These are phyloP conservation scores for Fusarium sp. DNA, from an alignment of 2,329 filamentous ascomycete species.

Conservation along the genomic window DNA sequence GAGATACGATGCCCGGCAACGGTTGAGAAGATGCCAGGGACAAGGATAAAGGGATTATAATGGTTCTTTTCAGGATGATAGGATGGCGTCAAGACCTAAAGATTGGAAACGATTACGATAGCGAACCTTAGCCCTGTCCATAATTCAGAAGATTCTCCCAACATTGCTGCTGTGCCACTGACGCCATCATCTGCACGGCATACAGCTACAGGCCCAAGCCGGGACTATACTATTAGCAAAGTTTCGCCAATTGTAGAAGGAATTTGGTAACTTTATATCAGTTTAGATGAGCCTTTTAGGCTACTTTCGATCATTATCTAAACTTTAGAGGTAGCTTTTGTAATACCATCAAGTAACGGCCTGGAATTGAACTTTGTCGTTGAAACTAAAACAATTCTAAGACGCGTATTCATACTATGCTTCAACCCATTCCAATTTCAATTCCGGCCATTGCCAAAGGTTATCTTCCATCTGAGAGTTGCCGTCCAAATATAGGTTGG, in stretches of 20 bases:
- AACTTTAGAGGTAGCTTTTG: fast-evolving
- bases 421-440: neutral
- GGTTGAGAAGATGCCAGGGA: too few relatives aligned
- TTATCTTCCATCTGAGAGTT: neutral
- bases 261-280: too few relatives aligned
- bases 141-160: neutral
- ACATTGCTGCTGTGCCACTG: neutral
- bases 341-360: neutral
- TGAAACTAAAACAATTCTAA: too few relatives aligned
- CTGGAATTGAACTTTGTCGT: too few relatives aligned
- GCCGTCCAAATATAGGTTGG: neutral
- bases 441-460: constrained; percentile 1
- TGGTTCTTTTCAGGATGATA: neutral
- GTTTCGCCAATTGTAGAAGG: too few relatives aligned
- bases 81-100: neutral
- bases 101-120: neutral
- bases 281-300: neutral
- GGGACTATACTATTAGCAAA: too few relatives aligned
- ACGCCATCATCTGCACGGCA: too few relatives aligned
- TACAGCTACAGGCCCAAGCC: too few relatives aligned
- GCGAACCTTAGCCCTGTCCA: neutral
- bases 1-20: too few relatives aligned
- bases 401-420: neutral
- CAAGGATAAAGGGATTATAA: too few relatives aligned
- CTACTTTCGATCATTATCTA: neutral